Base-by-base conservation (phyloP, 1,284 basidiomycete species). In the Dichomitus squalens region DNA sequence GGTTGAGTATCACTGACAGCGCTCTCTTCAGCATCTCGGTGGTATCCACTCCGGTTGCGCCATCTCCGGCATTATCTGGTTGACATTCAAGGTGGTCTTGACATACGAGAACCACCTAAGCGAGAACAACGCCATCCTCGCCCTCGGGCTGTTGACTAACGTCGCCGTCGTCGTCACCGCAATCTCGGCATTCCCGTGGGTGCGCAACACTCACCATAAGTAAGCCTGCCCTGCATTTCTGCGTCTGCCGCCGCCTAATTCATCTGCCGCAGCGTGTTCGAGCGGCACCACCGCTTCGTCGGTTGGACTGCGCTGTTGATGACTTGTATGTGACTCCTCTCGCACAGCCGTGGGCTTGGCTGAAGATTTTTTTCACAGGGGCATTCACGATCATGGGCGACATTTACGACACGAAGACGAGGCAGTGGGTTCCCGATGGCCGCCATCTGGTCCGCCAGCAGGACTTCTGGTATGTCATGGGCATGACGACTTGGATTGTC, bases 141-240 rank as follows among this genome's bases (percentile, higher is more conserved):
- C 79, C 11, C 76, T 84, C 55, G 87, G 87, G 44, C 73, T 87
- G 34, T 60, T 86, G 23, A 85, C 86, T 2, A 83, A 83, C 59
- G 51, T 83, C 4, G 73, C 83, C 4, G 71, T 83, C 38, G 78
- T 84, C 52, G 68, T 88, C 59, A 80, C 76, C 46, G 84, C 85
- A 16, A 67, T 83, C 34, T 80, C 83, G 58, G 85, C 87, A 6
- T 79, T 90, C 65, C 88, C 88, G 23, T 87, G 86, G 83, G 81
- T 91, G 43, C 77, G 89, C 57, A 90, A 90, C 66, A 83, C 81
- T 3, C 85, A 90, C 65, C 88, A 91, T 75, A 90, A 91, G 87
- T 90, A 68, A 68, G 83, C 73, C 12, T 40, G 23, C 25, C 25
- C 35, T 12, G 12, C 27, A 11, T 11, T 2, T 8, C 3, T 34